phyloP scores from a whole-genome alignment of 495 filamentous ascomycete species.

The Lepraria neglecta region DNA sequence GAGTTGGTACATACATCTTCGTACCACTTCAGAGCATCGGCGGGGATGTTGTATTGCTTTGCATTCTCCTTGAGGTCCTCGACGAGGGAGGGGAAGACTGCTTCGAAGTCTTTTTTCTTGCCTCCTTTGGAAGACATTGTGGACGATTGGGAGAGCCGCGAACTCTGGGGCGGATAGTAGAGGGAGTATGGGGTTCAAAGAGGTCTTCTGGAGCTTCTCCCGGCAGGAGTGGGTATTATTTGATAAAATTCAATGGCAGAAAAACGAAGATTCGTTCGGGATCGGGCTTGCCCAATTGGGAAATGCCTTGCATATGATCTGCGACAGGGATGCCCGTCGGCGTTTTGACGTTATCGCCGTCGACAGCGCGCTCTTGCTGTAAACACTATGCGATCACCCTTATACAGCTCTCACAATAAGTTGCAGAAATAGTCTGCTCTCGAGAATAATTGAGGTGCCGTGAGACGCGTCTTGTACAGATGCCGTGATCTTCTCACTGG shows the following conservation, averaged over 20 bases:
- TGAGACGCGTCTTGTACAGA: neutral
- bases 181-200: neutral
- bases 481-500: neutral
- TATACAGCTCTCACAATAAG: neutral
- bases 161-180: too few species aligned
- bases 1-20: conserved; percentile 55
- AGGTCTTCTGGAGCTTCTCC: neutral
- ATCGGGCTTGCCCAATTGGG: neutral
- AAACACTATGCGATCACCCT: neutral
- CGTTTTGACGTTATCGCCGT: conserved; percentile 1
- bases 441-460: neutral
- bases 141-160: neutral
- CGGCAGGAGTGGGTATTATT: neutral
- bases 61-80: conserved; percentile 69
- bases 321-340: neutral
- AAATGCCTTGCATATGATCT: neutral
- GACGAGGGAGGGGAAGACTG: conserved; percentile 73
- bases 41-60: conserved; percentile 71
- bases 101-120: conserved; percentile 72
- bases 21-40: conserved; percentile 80
- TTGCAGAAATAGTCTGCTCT: too few species aligned
- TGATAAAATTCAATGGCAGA: neutral
- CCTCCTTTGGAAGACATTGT: conserved; percentile 36
- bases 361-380: neutral
- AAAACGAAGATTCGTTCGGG: neutral